Base-by-base conservation (phyloP, 2,329 filamentous ascomycete genomes). In the Emmonsiellopsis sp. region DNA sequence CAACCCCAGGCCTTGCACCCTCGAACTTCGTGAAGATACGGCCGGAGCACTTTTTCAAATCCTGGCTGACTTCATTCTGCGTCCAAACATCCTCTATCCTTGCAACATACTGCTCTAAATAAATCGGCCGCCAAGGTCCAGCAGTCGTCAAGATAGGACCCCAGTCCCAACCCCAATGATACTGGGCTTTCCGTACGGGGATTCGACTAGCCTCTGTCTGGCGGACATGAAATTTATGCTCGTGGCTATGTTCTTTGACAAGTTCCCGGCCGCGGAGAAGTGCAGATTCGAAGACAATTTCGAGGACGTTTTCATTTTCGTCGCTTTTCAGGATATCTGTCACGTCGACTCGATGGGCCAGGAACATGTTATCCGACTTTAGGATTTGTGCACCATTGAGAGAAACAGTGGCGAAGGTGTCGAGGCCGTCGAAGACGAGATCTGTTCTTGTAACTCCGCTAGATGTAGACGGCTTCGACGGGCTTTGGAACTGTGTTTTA, bases 331-430 rank as follows among this genome's bases (percentile, higher is more conserved):
- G 65, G 8, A 71, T 48, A 0, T 70, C 64, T 0, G 81, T 81
- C 30, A 89, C 79, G 55, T 87, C 79, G 7, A 86, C 78, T 10
- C 83, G 75, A 59, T 86, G 77, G 0, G 82, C 80, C 5, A 82
- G 72, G 64, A 89, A 89, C 85, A 89, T 89, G 66, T 86, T 87
- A 49, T 87, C 80, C 3, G 79, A 78, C 65, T 84, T 76, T 7
- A 88, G 74, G 43, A 89, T 80, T 6, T 74, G 74, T 7, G 74
- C 70, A 38, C 82, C 83, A 61, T 89, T 89, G 37, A 89, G 70
- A 31, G 74, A 65, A n/a, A 87, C 85, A 0, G 77, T 84, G 1
- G 85, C 85, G 68, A 84, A 86, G 0, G 86, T 89, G 67, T 89
- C 86, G 45, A 89, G 74, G 0, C 85, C 85, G 54, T 86, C 82